Evolutionary conservation across 441 rosid genomes (phyloP), one percentile per base, ranked within the genome.

Genomic region (Dalechampia spathulata): DNA sequence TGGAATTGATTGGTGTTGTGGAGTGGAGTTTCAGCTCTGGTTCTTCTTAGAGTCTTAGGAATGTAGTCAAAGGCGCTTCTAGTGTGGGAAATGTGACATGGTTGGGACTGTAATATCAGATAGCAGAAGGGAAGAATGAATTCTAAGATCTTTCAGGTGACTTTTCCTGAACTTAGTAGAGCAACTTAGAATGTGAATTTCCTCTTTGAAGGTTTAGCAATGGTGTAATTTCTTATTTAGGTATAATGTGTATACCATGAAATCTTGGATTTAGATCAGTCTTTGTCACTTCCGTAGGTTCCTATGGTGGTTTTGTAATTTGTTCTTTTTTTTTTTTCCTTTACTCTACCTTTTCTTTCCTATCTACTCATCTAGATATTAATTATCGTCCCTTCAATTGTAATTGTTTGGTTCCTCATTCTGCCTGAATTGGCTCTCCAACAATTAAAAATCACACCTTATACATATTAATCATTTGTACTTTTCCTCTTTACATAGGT

Each of bases 201-300:
- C 51, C 34, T 30, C 44, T 58, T 47, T 46, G 43, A 41, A 40
- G 20, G 20, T 58, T 52, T 48, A 47, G 51, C 32, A 38, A 56
- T 49, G 37, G 1, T 19, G 53, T 52, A 23, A 21, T 60, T 22
- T 60, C 50, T 66, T 45, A 41, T 52, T 55, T 28, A 11, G 55
- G 36, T 63, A 57, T 60, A 6, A 16, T 77, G 85, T 75, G 67
- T 58, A 74, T 77, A 62, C 58, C 41, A 56, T 61, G 60, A 58
- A 45, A 57, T 49, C 71, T 46, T 50, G 60, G 30, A n/a, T n/a
- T 57, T 48, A 55, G 62, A 42, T 20, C 49, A 22, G 11, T 43
- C 50, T 54, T 20, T 40, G 36, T 15, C 30, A 19, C 36, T 20
- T 43, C 44, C 32, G 22, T 65, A 69, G 65, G 65, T 53, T 55